Conservation (phyloP, 495 filamentous ascomycete species). For the Aspergillus nanangensis region DNA sequence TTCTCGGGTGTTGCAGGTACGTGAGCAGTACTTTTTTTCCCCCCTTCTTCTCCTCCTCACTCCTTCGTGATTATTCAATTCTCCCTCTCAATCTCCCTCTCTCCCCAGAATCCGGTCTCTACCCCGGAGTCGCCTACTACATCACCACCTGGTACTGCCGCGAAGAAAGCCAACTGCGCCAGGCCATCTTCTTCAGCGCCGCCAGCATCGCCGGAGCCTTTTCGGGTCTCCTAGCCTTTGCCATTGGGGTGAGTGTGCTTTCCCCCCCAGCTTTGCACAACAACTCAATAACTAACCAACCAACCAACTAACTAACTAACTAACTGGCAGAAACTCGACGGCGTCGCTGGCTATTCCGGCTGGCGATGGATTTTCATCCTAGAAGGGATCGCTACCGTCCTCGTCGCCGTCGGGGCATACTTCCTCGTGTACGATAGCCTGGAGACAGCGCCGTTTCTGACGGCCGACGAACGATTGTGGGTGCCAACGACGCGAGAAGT, state of each 20-base stretch:
- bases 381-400: conserved; percentile 55
- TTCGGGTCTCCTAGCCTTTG: conserved; percentile 64
- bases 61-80: too few relatives aligned
- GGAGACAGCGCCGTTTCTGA: conserved; percentile 51
- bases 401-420: conserved; percentile 56
- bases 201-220: conserved; percentile 66
- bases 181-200: conserved; percentile 68
- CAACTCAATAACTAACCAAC: too few relatives aligned
- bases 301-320: too few relatives aligned
- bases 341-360: conserved; percentile 54
- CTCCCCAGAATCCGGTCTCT: conserved; percentile 46
- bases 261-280: too few relatives aligned
- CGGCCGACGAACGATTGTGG: conserved; percentile 41
- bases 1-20: conserved; percentile 61
- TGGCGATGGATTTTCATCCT: conserved; percentile 79
- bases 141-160: conserved; percentile 71
- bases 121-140: conserved; percentile 70
- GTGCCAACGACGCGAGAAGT: conserved; percentile 50
- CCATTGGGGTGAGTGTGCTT: conserved; percentile 45
- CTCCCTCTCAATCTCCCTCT: background rate
- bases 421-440: conserved; percentile 63
- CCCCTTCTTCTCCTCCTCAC: background rate
- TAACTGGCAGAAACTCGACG: conserved; percentile 54
- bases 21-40: conserved; percentile 1
- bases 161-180: conserved; percentile 60